A percentile compares a stretch with the other conserved stretches of the same genome.
These are phyloP conservation scores for Kodamaea sp. DNA, from an alignment of 1,139 yeast genomes.

Conservation along the genomic window DNA sequence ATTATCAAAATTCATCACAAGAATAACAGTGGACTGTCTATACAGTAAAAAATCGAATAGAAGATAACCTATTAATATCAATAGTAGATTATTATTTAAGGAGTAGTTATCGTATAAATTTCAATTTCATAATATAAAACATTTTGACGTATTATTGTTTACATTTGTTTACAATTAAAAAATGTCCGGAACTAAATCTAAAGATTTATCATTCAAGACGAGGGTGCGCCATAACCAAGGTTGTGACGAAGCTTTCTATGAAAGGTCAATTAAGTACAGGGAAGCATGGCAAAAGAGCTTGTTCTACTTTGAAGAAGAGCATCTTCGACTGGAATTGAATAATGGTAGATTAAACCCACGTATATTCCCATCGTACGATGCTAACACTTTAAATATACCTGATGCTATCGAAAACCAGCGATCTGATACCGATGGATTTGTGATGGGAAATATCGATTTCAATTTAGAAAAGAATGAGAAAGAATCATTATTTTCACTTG, in stretches of 20 bases:
- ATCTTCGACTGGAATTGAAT: constrained; percentile 7
- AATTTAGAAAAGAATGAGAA: constrained; percentile 4
- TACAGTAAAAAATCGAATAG: too few species aligned
- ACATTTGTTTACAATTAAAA: constrained; percentile 6
- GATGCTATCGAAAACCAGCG: constrained; percentile 1
- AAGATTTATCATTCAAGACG: constrained; percentile 33
- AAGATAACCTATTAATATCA: too few species aligned
- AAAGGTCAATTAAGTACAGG: constrained; percentile 25
- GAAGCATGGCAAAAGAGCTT: constrained; percentile 34
- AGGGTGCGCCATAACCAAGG: constrained; percentile 37
- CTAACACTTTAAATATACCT: constrained; percentile 4
- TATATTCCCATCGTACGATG: constrained; percentile 3
- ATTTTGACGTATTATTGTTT: background rate
- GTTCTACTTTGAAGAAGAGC: constrained; percentile 30
- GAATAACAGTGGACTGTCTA: too few species aligned
- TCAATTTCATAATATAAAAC: background rate
- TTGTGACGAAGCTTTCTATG: constrained; percentile 27
- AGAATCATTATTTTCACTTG: constrained; percentile 1
- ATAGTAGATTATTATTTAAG: too few species aligned
- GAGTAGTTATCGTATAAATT: too few species aligned
- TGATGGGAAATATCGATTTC: constrained; percentile 1
- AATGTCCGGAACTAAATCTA: constrained; percentile 9
- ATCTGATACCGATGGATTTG: background rate
- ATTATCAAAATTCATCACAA: too few species aligned
- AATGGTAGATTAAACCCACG: constrained; percentile 8